Base-by-base conservation (phyloP, 2,329 filamentous ascomycete genomes). In the Ophiostoma sp. region DNA sequence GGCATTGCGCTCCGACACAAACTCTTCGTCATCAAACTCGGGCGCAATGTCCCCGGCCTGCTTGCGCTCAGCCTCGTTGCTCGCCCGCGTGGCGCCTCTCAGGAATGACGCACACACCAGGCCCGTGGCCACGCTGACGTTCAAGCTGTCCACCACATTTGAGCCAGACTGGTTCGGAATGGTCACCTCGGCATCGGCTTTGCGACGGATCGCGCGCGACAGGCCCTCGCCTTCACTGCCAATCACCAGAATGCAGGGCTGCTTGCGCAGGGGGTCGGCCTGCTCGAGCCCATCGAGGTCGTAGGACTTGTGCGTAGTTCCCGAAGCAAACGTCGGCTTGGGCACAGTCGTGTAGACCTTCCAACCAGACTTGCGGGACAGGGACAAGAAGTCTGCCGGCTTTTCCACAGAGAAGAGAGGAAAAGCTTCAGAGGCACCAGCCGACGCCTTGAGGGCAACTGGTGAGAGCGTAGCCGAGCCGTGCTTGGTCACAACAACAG, bases 101-200 rank as follows among this genome's bases (percentile, higher is more conserved):
- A 92, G 77, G 76, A 95, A 92, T 0, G 89, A 83, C 73, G 89
- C 85, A 72, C 89, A 89, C 68, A 98, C 80, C 67, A 98, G 81
- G 0, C 88, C 93, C 7, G 92, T 88, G 1, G 95, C 94, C 27
- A 96, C 94, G 76, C 92, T 93, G 54, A 98, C 95, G 77, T 99
- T 98, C 78, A 99, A 80, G 78, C 93, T 97, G 79, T 98, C 94
- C 2, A 99, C 88, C 77, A 74, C 88, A 77, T 76, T 82, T 73
- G 76, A 81, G 60, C 79, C 84, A 73, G 74, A 80, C 78, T 78
- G 85, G 78, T 78, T 86, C 74, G 84, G 84, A 69, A 99, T 92
- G 7, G 89, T 86, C 4, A 90, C 75, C 74, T 89, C 83, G 39
- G 82, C 83, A 74, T 96, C 87, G 0, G 91, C 89, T 71, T 86